A percentile compares a stretch with the other conserved stretches of the same genome.
phyloP scores from a whole-genome alignment of 1,284 basidiomycete genomes.

The Leccinum solheimii region DNA sequence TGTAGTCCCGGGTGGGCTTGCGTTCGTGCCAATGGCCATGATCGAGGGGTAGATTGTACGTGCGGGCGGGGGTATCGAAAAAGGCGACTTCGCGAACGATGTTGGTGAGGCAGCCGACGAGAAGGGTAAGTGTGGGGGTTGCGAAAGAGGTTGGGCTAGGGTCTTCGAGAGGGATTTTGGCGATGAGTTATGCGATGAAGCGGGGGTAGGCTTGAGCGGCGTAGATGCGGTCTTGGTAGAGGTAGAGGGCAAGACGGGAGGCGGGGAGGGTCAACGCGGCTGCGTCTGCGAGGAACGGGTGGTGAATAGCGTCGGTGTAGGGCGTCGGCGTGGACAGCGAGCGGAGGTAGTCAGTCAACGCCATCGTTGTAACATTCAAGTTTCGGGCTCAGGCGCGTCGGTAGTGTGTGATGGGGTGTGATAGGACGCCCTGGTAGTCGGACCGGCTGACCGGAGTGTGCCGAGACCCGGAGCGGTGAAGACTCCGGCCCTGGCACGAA shows the following conservation, averaged over 20 bases:
- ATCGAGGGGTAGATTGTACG: constrained; percentile 45
- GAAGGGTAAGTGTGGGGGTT: constrained; percentile 46
- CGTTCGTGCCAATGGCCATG: constrained; percentile 49
- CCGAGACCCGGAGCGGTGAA: too few relatives aligned
- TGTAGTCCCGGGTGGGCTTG: constrained; percentile 65
- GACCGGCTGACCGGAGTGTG: too few relatives aligned
- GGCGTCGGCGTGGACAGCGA: constrained; percentile 37
- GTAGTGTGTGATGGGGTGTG: too few relatives aligned
- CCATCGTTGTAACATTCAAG: background rate
- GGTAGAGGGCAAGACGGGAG: constrained; percentile 54
- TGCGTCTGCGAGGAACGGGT: constrained; percentile 57
- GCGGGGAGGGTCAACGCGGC: constrained; percentile 50
- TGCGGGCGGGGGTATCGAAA: constrained; percentile 53
- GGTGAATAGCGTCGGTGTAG: constrained; percentile 50
- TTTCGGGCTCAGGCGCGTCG: too few relatives aligned
- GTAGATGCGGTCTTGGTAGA: constrained; percentile 68
- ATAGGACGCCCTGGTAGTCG: too few relatives aligned
- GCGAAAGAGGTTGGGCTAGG: constrained; percentile 30
- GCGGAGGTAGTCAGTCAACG: constrained; percentile 32
- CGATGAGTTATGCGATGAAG: constrained; percentile 58
- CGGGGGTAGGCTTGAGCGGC: constrained; percentile 66
- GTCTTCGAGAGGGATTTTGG: constrained; percentile 51
- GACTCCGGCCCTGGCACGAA: too few relatives aligned
- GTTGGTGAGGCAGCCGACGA: constrained; percentile 55
- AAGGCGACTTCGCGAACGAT: constrained; percentile 62